Evolutionary conservation across 129 eudicot genomes (phyloP).

Genomic region (Artemisia argyi): DNA sequence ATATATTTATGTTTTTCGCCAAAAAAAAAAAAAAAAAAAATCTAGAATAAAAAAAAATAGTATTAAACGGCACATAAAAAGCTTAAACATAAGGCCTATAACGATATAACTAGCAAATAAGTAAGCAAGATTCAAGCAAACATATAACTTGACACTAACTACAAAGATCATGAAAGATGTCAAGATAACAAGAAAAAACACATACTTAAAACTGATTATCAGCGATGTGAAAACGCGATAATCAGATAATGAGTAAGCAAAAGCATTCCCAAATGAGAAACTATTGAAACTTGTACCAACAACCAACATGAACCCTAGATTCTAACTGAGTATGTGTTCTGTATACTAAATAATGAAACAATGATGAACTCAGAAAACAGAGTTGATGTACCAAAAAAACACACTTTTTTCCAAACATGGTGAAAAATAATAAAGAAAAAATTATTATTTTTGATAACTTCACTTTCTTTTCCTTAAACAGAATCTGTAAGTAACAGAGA

Average conservation of each 20-base stretch:
- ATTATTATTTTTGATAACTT: conserved; percentile 18
- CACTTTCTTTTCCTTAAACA: conserved; percentile 32
- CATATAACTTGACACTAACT: background rate
- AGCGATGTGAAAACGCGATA: too few relatives aligned
- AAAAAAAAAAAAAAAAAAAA: too few relatives aligned
- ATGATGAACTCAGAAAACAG: conserved; percentile 30
- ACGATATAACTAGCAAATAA: conserved; percentile 11
- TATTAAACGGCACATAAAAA: background rate
- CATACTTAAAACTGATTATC: too few relatives aligned
- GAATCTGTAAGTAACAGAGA: conserved; percentile 37
- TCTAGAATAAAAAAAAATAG: background rate
- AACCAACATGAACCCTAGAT: conserved; percentile 23
- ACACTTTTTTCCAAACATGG: conserved; percentile 28
- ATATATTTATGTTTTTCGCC: too few relatives aligned
- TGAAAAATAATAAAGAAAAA: conserved; percentile 17
- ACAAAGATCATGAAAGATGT: conserved; percentile 26
- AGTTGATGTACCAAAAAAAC: conserved; percentile 21
- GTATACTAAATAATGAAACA: conserved; percentile 20
- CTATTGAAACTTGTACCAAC: conserved; percentile 9
- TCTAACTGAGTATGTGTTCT: conserved; percentile 5
- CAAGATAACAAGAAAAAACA: background rate
- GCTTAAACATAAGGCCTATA: conserved; percentile 12
- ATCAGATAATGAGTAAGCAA: conserved; percentile 6
- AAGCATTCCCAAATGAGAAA: conserved; percentile 7
- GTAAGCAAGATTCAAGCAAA: conserved; percentile 9